A percentile compares a stretch with the other conserved stretches of the same genome.
phyloP scores from a whole-genome alignment of 371 early-diverging fungal species.

The Batkoa obscura region DNA sequence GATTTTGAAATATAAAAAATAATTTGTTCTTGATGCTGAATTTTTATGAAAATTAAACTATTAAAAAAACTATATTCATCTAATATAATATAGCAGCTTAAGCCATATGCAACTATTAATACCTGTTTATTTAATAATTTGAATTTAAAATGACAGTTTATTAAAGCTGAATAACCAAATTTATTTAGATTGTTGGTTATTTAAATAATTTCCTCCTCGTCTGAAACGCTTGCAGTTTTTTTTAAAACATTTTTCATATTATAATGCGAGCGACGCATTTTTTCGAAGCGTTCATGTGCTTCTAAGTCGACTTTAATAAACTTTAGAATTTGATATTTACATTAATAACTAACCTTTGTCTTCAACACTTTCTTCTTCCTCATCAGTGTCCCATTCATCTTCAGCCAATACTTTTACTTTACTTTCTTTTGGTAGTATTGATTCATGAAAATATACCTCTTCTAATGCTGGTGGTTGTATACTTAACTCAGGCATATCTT shows the following conservation, averaged over 20 bases:
- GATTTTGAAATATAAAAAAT: too few species aligned
- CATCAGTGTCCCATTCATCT: constrained; percentile 3
- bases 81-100: too few species aligned
- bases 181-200: too few species aligned
- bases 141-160: too few species aligned
- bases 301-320: not conserved
- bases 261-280: not conserved
- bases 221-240: not conserved
- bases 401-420: not conserved
- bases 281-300: not conserved
- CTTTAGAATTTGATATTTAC: not conserved
- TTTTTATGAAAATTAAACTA: too few species aligned
- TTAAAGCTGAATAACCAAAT: too few species aligned
- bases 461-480: not conserved
- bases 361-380: not conserved
- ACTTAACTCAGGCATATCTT: constrained; percentile 4
- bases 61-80: too few species aligned
- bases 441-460: not conserved
- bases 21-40: too few species aligned
- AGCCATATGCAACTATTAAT: too few species aligned
- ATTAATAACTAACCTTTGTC: not conserved
- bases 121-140: too few species aligned
- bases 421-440: not conserved
- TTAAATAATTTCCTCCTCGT: too few species aligned
- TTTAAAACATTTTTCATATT: constrained; percentile 6